Base-by-base conservation (phyloP, 495 filamentous ascomycete genomes). In the Pseudevernia furfuracea region DNA sequence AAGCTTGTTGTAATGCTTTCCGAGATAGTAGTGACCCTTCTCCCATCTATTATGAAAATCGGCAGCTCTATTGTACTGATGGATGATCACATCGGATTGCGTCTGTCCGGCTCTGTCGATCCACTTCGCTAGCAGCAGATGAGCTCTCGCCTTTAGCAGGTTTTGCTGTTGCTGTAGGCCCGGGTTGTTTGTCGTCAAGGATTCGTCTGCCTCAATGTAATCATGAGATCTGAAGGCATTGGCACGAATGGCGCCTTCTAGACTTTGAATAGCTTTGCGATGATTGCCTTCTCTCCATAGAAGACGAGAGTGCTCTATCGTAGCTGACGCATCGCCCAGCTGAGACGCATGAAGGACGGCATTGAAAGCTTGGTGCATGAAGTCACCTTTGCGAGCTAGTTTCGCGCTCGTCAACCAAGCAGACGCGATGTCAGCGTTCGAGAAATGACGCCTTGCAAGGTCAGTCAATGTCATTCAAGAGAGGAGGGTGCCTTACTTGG, bases 1-100 rank as follows among this genome's bases (percentile, higher is more conserved):
- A 21, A 97, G 82, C 71, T 97, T 99, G 72, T 96, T 96, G 80
- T 97, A 99, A 74, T 97, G 90, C 63, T 92, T 93, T 17, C 94
- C 94, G 23, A 99, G 82, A 74, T 97, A 96, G 74, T 97, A 97
- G 73, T 96, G 90, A 1, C 89, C 92, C 75, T 96, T 96, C 69
- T 99, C 95, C 92, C 92, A 99, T 66, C 84, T 86, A 55, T 72
- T 72, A 58, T 80, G 74, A n/a, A 78, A 70, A 49, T 77, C 78
- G 48, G 80, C 78, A 11, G 91, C 92, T 64, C 86, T 79, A 48
- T 87, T 86, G 72, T 96, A 97, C 72, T 90, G 85, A 23, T 84
- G 80, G 36, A 89, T 85, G 62, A 97, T 84, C 8, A 85, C 84
- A 41, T 83, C 80, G 23, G 89, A 88, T 72, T 91, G 87, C 3